Conservation (phyloP, 169 alveolate genomes). For the Cryptosporidium felis region DNA sequence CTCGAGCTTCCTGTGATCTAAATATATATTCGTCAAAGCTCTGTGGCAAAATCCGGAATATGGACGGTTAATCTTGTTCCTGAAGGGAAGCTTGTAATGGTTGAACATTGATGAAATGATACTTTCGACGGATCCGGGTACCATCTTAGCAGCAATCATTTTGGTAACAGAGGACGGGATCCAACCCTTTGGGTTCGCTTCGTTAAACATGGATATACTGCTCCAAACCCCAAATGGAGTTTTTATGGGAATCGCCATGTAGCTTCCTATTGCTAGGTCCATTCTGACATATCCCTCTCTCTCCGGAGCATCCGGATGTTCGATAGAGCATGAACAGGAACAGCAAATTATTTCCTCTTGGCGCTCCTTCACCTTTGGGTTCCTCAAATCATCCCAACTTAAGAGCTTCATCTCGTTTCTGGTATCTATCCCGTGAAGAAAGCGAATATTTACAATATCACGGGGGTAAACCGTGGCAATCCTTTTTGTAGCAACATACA, state of each 20-base stretch:
- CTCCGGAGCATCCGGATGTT: constrained; percentile 78
- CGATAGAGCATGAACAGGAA: constrained; percentile 77
- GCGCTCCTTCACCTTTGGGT: not conserved
- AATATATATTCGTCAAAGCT: constrained; percentile 4
- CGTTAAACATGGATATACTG: constrained; percentile 74
- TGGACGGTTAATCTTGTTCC: constrained; percentile 10
- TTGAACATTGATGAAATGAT: constrained; percentile 26
- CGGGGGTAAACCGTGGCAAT: constrained; percentile 78
- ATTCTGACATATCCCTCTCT: constrained; percentile 67
- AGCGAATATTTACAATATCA: constrained; percentile 74
- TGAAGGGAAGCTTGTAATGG: constrained; percentile 22
- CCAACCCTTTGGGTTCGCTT: constrained; percentile 79
- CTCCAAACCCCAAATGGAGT: constrained; percentile 81
- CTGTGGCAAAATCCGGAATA: constrained; percentile 47
- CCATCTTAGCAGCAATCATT: constrained; percentile 74
- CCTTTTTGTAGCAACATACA: constrained; percentile 74
- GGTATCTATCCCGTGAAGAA: constrained; percentile 58
- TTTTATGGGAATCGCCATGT: constrained; percentile 76
- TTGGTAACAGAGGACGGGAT: constrained; percentile 76
- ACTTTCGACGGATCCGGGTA: constrained; percentile 76
- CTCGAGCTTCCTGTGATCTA: constrained; percentile 18
- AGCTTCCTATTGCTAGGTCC: constrained; percentile 76
- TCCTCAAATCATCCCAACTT: constrained; percentile 9
- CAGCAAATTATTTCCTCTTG: constrained; percentile 71
- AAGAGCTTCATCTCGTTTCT: constrained; percentile 13